phyloP scores from a whole-genome alignment of 768 basidiomycete genomes.

The Rhizopogon vulgaris region DNA sequence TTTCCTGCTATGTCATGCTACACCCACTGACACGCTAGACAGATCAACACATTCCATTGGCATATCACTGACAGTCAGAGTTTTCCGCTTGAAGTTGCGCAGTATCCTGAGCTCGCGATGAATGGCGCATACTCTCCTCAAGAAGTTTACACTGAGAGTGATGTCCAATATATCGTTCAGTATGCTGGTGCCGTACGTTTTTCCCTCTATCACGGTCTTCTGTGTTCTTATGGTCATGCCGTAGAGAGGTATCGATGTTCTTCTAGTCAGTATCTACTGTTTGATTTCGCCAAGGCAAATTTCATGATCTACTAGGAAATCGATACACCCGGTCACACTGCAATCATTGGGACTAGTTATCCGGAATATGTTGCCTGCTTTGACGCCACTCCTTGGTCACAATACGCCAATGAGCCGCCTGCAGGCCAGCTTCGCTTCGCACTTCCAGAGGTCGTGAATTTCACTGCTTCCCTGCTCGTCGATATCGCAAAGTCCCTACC shows the following conservation, averaged over 20 bases:
- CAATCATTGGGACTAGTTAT: slow-evolving; percentile 50
- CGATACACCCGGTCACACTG: slow-evolving; percentile 75
- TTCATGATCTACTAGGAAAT: slow-evolving; percentile 44
- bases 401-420: slow-evolving; percentile 60
- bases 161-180: slow-evolving; percentile 49
- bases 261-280: slow-evolving; percentile 27
- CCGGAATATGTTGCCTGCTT: slow-evolving; percentile 67
- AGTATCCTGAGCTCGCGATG: slow-evolving; percentile 30
- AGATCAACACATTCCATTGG: slow-evolving; percentile 46
- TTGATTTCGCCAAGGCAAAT: neutral
- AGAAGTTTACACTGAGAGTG: slow-evolving; percentile 31
- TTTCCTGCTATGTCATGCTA: neutral
- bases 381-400: slow-evolving; percentile 44
- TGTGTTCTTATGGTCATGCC: neutral
- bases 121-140: slow-evolving; percentile 39
- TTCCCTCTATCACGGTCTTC: neutral
- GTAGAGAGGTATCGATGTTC: slow-evolving; percentile 61
- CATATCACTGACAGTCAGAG: slow-evolving; percentile 45
- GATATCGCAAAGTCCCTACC: slow-evolving; percentile 46
- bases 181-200: slow-evolving; percentile 63
- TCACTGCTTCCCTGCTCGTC: slow-evolving; percentile 43
- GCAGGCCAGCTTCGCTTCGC: slow-evolving; percentile 73
- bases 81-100: slow-evolving; percentile 39
- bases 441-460: slow-evolving; percentile 44
- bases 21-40: neutral